Evolutionary conservation across 768 basidiomycete genomes (phyloP), one percentile per base, ranked within the genome.

Genomic region (Chlorophyllum brunneum): DNA sequence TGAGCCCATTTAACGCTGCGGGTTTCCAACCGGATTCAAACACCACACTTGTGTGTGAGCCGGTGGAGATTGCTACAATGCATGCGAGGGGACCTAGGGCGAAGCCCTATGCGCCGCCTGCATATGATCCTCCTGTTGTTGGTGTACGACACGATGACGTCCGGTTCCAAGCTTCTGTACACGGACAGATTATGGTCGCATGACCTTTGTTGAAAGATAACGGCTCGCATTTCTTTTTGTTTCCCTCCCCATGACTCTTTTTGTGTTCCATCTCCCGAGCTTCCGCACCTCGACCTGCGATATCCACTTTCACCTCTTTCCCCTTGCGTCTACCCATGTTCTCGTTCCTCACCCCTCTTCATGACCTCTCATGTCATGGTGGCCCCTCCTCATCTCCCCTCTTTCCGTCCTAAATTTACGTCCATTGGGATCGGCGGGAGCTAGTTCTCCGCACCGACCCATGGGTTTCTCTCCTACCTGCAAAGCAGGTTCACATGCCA

Each of bases 51-150:
- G 61, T 79, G 34, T 73, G 72, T 15, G 76, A 77, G 59, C 76
- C 76, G 15, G 75, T 82, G 23, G 74, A 78, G 58, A 78, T 82
- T 43, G 75, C 74, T 20, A 79, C 79, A 3, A 71, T 75, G 66
- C 70, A 77, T 54, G 72, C 73, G 8, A 73, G 71, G 63, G 80
- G 79, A 18, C 75, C 77, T 15, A 73, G 76, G 22, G 72, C 76
- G 20, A 67, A 69, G 20, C 72, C 73, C 15, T 79, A 79, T 59
- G 68, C 79, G 8, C 80, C 80, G 34, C 79, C 79, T 45, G 70
- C 70, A 50, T 80, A 80, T 56, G 71, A 75, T 41, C 55, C 65
- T 18, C 47, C 59, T 55, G 54, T 65, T 20, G 33, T 34, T 11
- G 22, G 34, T 52, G 22, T 30, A 61, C 64, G 61, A 66, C 61